These are phyloP conservation scores for Rhodotorula babjevae DNA, from an alignment of 768 basidiomycete species.

Conservation along the genomic window DNA sequence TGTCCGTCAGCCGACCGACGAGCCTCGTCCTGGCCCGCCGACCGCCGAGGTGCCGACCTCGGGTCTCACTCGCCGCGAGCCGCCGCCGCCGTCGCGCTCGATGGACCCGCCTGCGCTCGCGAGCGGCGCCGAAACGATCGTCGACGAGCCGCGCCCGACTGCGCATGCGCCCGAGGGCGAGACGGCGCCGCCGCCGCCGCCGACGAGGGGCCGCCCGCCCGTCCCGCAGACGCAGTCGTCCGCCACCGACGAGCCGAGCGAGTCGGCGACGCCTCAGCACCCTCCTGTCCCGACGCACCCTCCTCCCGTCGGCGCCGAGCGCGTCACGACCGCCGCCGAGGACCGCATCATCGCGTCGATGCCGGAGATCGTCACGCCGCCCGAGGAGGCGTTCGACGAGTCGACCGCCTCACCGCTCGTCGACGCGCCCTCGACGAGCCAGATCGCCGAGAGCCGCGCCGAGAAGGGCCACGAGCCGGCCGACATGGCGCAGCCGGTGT, in stretches of 20 bases:
- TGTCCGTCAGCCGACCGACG: conserved; percentile 13
- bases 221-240: background rate
- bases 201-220: background rate
- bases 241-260: background rate
- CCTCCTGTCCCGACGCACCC: conserved; percentile 28
- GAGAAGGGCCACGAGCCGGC: background rate
- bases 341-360: conserved; percentile 9
- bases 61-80: background rate
- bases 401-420: conserved; percentile 8
- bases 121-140: background rate
- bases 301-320: background rate
- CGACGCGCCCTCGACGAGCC: conserved; percentile 1
- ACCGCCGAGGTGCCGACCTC: background rate
- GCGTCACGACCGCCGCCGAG: conserved; percentile 25
- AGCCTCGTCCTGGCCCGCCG: background rate
- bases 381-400: conserved; percentile 29
- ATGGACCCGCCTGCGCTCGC: conserved; percentile 4
- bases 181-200: background rate
- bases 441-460: background rate
- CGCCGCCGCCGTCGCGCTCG: conserved; percentile 6
- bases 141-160: conserved; percentile 1
- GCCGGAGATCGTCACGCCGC: conserved; percentile 23
- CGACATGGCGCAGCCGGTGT: background rate
- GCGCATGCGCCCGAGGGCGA: background rate
- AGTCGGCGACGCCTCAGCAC: background rate